phyloP scores from a whole-genome alignment of 2,329 filamentous ascomycete genomes.

The Hypoxylon sp. region DNA sequence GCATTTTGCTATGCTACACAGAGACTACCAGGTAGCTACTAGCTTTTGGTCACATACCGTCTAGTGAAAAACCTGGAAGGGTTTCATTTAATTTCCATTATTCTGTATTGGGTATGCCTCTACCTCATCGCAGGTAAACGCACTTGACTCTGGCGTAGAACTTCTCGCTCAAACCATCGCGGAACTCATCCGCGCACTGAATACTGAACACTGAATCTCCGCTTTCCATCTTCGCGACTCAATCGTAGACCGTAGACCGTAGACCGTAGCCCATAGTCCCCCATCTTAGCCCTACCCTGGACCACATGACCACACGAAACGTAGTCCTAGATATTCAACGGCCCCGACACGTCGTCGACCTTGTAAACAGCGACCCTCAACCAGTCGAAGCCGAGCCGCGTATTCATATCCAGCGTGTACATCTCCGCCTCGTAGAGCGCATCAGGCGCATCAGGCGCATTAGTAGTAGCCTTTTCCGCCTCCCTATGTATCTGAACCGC shows the following conservation, averaged over 20 bases:
- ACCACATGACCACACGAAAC: not conserved
- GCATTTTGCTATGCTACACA: not conserved
- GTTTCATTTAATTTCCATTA: not conserved
- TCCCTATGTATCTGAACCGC: slow-evolving; percentile 32
- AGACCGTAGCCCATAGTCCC: not conserved
- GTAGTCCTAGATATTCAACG: slow-evolving; percentile 45
- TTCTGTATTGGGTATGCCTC: not conserved
- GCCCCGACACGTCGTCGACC: slow-evolving; percentile 46
- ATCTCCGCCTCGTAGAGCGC: slow-evolving; percentile 38
- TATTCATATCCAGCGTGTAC: slow-evolving; percentile 40
- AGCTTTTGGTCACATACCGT: no score
- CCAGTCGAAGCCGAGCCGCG: slow-evolving; percentile 45
- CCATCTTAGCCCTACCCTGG: not conserved
- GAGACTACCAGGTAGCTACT: no score
- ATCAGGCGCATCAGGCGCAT: not conserved
- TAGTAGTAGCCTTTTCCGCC: slow-evolving; percentile 20
- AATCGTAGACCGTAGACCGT: not conserved
- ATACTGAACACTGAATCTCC: not conserved
- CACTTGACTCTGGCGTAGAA: not conserved
- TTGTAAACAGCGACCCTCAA: slow-evolving; percentile 43
- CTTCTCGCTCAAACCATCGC: not conserved
- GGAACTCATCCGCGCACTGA: not conserved
- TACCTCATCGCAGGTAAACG: not conserved
- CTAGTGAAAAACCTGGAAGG: no score
- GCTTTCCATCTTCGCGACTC: not conserved